Base-by-base conservation (phyloP, 148 eudicot genomes). In the Rhododendron molle region DNA sequence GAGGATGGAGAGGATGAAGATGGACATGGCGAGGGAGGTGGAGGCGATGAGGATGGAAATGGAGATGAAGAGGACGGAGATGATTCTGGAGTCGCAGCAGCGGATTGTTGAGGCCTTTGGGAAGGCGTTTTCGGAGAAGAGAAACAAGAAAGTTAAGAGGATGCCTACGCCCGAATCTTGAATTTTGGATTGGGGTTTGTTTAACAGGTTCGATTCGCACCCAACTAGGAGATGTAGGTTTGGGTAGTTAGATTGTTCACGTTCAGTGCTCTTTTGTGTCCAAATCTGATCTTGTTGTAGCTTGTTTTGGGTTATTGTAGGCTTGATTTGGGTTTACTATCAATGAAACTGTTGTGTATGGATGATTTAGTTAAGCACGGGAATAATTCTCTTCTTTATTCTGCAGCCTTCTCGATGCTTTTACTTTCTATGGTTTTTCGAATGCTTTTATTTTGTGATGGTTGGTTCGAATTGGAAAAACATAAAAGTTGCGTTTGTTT, bases 1-100 rank as follows among this genome's bases (percentile, higher is more conserved):
- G 92, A 93, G 85, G 87, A 92, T 91, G 93, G 96, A 95, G 88
- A 93, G 85, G 88, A 91, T 91, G 93, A 94, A 91, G 90, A 91
- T 94, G 92, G 95, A 93, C 1, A 91, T 94, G 95, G 93, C 90
- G 15, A 85, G 90, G 71, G 96, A 92, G 65, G 87, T 94, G 30
- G 95, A 94, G 87, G 85, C 84, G 65, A 90, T 89, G 90, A 82
- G 96, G 36, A 93, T 93, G 97, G 94, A 94, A 14, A 93, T 94
- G 97, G 97, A 94, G 91, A 85, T 94, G 93, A 93, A 92, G 85
- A 84, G 93, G 78, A 94, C 90, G 20, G 90, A 91, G 85, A 89
- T 94, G 94, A 85, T 94, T 40, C 91, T 94, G 5, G 93, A 94
- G 28, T 93, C 97, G 0, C 97, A 94, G 73, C 93, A 89, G 76